These are phyloP conservation scores for Trichocladium uniseriatum DNA, from an alignment of 495 filamentous ascomycete species.

Conservation along the genomic window DNA sequence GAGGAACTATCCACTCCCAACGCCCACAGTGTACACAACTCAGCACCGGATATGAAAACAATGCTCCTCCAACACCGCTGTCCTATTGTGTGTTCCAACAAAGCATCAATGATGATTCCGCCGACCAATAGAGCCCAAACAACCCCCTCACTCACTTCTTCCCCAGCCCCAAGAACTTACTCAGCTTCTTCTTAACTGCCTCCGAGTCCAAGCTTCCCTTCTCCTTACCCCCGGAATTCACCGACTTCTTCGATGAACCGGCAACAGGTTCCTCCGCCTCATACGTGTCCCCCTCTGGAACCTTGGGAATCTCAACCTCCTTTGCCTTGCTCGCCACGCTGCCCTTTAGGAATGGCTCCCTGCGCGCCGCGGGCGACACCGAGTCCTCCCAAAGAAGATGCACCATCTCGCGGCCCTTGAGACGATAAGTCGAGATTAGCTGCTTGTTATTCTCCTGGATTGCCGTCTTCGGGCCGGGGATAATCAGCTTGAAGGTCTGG, in stretches of 20 bases:
- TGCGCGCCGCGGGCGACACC: constrained; percentile 38
- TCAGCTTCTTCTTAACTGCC: constrained; percentile 41
- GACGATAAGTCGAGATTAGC: constrained; percentile 62
- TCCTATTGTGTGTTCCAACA: no score
- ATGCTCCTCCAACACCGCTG: no score
- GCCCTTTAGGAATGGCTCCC: constrained; percentile 52
- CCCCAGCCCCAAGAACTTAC: constrained; percentile 63
- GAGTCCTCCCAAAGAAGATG: constrained; percentile 67
- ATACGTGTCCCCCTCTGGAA: constrained; percentile 33
- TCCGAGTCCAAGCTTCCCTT: constrained; percentile 35
- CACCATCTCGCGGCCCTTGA: constrained; percentile 61
- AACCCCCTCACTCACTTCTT: constrained; percentile 33
- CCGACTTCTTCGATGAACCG: constrained; percentile 32
- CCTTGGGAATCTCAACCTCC: constrained; percentile 46
- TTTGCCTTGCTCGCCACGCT: constrained; percentile 59
- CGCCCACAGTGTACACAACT: no score
- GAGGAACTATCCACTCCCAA: no score
- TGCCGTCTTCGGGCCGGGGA: constrained; percentile 26
- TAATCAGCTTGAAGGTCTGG: constrained; percentile 41
- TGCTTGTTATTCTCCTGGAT: constrained; percentile 33
- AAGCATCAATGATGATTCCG: no score
- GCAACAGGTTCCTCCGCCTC: constrained; percentile 25
- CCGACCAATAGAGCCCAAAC: constrained; percentile 1
- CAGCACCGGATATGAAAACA: no score
- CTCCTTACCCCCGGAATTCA: constrained; percentile 38